A percentile compares a stretch with the other conserved stretches of the same genome.
phyloP scores from a whole-genome alignment of 192 early-diverging fungal species.

The Obelidium mucronatum region DNA sequence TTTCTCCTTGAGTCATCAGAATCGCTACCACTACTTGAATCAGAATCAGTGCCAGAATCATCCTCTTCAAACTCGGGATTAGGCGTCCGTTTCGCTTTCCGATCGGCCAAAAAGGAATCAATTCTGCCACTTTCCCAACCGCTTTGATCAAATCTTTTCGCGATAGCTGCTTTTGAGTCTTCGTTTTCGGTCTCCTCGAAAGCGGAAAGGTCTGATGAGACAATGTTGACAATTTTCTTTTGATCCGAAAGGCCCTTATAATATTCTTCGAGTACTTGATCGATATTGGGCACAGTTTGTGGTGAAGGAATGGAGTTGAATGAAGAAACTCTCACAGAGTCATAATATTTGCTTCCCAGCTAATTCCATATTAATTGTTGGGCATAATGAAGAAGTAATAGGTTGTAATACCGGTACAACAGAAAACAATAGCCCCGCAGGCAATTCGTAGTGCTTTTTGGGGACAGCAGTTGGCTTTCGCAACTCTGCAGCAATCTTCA shows the following conservation, averaged over 20 bases:
- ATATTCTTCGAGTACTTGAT: not conserved
- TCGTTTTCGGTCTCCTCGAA: not conserved
- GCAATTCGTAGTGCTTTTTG: not conserved
- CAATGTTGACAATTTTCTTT: not conserved
- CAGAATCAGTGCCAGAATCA: no score
- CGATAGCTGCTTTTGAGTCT: not conserved
- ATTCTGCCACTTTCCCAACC: not conserved
- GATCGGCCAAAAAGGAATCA: not conserved
- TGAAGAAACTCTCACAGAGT: not conserved
- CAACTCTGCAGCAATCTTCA: not conserved
- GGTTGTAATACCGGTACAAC: not conserved
- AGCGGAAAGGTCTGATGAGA: not conserved
- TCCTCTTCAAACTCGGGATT: not conserved
- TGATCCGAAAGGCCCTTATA: not conserved
- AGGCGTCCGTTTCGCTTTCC: not conserved
- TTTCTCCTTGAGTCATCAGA: not conserved
- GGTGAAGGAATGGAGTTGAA: conserved; percentile 3
- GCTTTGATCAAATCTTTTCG: not conserved
- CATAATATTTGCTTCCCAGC: conserved; percentile 5
- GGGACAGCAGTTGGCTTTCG: not conserved
- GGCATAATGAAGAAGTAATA: not conserved
- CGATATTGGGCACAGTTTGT: not conserved
- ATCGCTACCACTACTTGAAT: not conserved
- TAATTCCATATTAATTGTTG: not conserved
- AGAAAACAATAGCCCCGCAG: not conserved